Percentiles rank a stretch among this genome's conserved stretches.
Evolutionary conservation across 805 yeast species (phyloP).

Genomic region (Clavispora santaluciae): DNA sequence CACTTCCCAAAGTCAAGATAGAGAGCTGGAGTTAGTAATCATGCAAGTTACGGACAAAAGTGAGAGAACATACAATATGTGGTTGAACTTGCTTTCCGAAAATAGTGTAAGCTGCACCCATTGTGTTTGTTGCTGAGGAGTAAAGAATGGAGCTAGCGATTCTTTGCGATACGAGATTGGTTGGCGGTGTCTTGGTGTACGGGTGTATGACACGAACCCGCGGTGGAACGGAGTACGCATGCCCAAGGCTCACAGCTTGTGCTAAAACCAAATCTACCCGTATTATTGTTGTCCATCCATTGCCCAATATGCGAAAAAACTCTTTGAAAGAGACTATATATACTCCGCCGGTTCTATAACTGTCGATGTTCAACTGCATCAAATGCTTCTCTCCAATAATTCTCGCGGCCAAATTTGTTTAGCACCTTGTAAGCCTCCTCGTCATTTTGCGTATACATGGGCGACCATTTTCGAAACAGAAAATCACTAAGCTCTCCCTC

Average conservation of each 20-base stretch:
- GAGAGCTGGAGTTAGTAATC: slow-evolving; percentile 31
- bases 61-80: slow-evolving; percentile 33
- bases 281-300: too few species aligned
- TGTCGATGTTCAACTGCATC: too few species aligned
- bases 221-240: too few species aligned
- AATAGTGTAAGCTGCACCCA: slow-evolving; percentile 41
- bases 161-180: not conserved
- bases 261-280: too few species aligned
- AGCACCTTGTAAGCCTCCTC: slow-evolving; percentile 48
- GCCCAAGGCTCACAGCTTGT: too few species aligned
- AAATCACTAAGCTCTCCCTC: slow-evolving; percentile 56
- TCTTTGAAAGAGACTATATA: too few species aligned
- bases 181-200: slow-evolving; percentile 4
- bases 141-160: not conserved
- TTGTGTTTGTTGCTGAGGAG: slow-evolving; percentile 11
- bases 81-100: slow-evolving; percentile 44
- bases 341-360: too few species aligned
- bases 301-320: too few species aligned
- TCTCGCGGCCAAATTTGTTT: slow-evolving; percentile 48
- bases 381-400: slow-evolving; percentile 46
- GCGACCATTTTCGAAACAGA: slow-evolving; percentile 66
- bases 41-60: not conserved
- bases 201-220: slow-evolving; percentile 5
- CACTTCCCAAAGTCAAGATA: slow-evolving; percentile 36
- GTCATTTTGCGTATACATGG: slow-evolving; percentile 48